phyloP scores from a whole-genome alignment of 1,284 basidiomycete species.

The Moesziomyces antarcticus region DNA sequence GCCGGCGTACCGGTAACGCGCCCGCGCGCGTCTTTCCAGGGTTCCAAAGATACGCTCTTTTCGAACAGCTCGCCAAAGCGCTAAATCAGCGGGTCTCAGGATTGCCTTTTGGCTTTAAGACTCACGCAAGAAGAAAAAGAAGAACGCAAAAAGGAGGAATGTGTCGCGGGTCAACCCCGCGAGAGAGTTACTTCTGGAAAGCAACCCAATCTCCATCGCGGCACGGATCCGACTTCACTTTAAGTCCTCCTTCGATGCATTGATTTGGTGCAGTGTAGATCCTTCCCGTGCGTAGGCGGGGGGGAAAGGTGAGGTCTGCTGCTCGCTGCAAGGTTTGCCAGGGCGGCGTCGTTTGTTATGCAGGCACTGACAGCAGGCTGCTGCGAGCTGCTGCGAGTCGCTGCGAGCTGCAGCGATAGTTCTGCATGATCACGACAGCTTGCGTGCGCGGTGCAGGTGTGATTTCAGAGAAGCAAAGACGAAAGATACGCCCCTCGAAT shows the following conservation, averaged over 20 bases:
- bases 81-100: too few relatives aligned
- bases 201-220: too few relatives aligned
- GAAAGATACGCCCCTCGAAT: neutral
- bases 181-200: neutral
- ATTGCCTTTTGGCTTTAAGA: too few relatives aligned
- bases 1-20: too few relatives aligned
- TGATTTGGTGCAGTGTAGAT: neutral
- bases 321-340: too few relatives aligned
- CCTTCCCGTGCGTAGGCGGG: neutral
- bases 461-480: neutral
- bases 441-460: neutral
- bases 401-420: neutral
- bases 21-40: too few relatives aligned
- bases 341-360: neutral
- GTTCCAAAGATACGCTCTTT: too few relatives aligned
- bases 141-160: neutral
- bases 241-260: neutral
- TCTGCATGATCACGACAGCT: neutral
- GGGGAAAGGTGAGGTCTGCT: too few relatives aligned
- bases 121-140: neutral
- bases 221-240: neutral
- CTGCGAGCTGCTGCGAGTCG: neutral
- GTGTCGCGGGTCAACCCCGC: neutral
- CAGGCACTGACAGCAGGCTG: neutral
- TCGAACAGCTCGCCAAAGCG: too few relatives aligned